Percentiles rank a stretch among this genome's conserved stretches.
Evolutionary conservation across 176 grass and related monocot species (phyloP).

Genomic region (Avena eriantha): DNA sequence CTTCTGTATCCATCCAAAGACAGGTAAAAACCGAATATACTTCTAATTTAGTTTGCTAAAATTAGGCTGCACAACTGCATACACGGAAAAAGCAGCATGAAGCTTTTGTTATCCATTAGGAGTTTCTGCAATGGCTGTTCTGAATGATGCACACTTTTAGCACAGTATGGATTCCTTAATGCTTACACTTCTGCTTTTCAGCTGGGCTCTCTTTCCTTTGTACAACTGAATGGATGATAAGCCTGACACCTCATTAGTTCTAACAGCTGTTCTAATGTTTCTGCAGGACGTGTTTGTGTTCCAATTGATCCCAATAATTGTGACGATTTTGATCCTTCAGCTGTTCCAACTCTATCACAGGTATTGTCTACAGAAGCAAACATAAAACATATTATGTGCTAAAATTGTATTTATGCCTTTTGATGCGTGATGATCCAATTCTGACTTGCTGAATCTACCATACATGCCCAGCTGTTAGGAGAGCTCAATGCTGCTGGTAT

Average conservation of each 20-base stretch:
- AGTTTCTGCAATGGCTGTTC: constrained; percentile 6
- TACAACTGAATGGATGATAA: neutral
- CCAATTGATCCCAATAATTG: constrained; percentile 86
- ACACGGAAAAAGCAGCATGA: neutral
- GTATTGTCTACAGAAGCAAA: constrained; percentile 46
- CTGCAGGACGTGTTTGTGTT: constrained; percentile 79
- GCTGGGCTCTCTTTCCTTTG: neutral
- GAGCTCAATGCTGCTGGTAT: constrained; percentile 72
- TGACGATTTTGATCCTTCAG: constrained; percentile 83
- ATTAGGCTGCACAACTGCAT: neutral
- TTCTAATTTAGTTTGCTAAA: neutral
- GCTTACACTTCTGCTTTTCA: neutral
- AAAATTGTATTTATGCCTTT: constrained; percentile 16
- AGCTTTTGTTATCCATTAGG: constrained; percentile 3
- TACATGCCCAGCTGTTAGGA: constrained; percentile 67
- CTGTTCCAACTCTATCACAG: constrained; percentile 76
- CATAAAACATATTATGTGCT: neutral
- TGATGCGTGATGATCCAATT: neutral
- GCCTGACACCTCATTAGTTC: neutral
- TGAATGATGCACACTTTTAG: neutral
- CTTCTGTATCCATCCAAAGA: constrained; percentile 93
- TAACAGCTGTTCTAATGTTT: constrained; percentile 28
- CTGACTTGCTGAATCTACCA: constrained; percentile 24
- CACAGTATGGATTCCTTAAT: neutral
- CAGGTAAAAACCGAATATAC: constrained; percentile 53